A percentile compares a stretch with the other conserved stretches of the same genome.
phyloP scores from a whole-genome alignment of 768 basidiomycete genomes.

The Imleria badia region DNA sequence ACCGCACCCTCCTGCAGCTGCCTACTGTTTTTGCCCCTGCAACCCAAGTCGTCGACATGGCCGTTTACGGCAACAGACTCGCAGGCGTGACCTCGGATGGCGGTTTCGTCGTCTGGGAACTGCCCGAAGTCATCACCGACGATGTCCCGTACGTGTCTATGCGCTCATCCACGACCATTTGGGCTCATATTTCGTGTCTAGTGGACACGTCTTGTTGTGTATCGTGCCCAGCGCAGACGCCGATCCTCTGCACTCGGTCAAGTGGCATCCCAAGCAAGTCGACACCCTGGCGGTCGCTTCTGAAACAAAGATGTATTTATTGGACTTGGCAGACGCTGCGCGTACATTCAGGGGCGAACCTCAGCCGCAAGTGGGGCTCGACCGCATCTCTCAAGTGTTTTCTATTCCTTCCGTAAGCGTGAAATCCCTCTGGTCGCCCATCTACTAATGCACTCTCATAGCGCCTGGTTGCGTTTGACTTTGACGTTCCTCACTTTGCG shows the following conservation, averaged over 20 bases:
- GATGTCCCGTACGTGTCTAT: constrained; percentile 71
- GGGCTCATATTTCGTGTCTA: constrained; percentile 29
- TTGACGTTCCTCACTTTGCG: constrained; percentile 73
- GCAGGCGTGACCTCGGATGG: constrained; percentile 88
- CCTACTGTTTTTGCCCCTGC: constrained; percentile 57
- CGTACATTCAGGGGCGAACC: constrained; percentile 63
- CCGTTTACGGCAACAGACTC: constrained; percentile 76
- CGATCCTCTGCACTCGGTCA: constrained; percentile 75
- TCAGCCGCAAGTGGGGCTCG: constrained; percentile 65
- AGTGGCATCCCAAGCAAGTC: constrained; percentile 84
- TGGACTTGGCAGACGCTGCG: constrained; percentile 67
- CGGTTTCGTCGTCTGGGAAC: constrained; percentile 86
- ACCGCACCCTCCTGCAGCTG: constrained; percentile 81
- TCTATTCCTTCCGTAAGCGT: constrained; percentile 63
- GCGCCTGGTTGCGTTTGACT: constrained; percentile 84
- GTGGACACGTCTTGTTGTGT: constrained; percentile 68
- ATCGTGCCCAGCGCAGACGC: constrained; percentile 56
- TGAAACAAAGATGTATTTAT: constrained; percentile 68
- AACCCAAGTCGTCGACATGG: constrained; percentile 81
- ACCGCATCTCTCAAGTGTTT: constrained; percentile 67
- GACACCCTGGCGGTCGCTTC: constrained; percentile 84
- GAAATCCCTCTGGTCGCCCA: neutral
- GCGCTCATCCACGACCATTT: neutral
- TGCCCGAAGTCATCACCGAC: constrained; percentile 80
- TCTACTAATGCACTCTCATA: constrained; percentile 28